These are phyloP conservation scores for Candida anutae DNA, from an alignment of 1,139 yeast species.

Conservation along the genomic window DNA sequence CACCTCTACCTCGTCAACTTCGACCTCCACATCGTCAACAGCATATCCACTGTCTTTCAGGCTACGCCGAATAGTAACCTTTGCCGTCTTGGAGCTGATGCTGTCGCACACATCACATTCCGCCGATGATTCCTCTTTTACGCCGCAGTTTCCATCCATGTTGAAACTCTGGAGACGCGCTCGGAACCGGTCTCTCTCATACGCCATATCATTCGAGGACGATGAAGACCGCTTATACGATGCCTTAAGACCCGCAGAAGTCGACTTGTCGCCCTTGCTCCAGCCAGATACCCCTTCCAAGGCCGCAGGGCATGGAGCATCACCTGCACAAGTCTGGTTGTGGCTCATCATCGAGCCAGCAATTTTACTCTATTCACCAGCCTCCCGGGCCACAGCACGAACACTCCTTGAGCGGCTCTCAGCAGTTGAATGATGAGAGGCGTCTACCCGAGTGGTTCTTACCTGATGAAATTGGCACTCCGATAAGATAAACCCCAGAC, in stretches of 20 bases:
- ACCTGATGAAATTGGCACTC: too few species aligned
- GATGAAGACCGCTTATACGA: slow-evolving; percentile 32
- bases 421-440: too few species aligned
- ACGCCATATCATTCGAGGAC: slow-evolving; percentile 33
- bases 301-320: too few species aligned
- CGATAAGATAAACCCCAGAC: too few species aligned
- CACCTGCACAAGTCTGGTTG: too few species aligned
- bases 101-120: slow-evolving; percentile 33
- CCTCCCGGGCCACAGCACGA: too few species aligned
- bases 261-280: too few species aligned
- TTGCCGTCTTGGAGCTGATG: slow-evolving; percentile 31
- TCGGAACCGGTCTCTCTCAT: slow-evolving; percentile 38
- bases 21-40: not conserved
- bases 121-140: not conserved
- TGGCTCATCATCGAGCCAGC: too few species aligned
- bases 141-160: slow-evolving; percentile 1
- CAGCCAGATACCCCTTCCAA: too few species aligned
- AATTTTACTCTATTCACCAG: too few species aligned
- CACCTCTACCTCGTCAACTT: not conserved
- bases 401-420: too few species aligned
- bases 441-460: too few species aligned
- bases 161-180: slow-evolving; percentile 35
- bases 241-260: slow-evolving; percentile 8
- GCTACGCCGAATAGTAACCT: slow-evolving; percentile 16
- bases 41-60: not conserved